Conservation (phyloP, 139 green algal genomes). For the Coccomyxa sp. region DNA sequence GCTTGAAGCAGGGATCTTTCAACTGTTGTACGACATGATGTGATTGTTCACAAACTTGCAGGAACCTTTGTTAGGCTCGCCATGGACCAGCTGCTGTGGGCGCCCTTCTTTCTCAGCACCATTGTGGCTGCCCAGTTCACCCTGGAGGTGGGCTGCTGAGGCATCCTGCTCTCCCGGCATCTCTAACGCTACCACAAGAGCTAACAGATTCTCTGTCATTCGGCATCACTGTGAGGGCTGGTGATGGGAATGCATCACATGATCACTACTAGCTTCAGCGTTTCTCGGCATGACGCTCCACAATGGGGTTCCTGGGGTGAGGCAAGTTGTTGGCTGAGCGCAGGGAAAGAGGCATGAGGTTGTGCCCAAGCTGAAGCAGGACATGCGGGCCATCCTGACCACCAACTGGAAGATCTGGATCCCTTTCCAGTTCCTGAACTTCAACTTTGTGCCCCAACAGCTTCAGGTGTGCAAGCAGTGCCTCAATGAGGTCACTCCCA, state of each 20-base stretch:
- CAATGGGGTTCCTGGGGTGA: too few relatives aligned
- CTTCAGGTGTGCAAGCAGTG: conserved; percentile 29
- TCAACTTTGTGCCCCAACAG: conserved; percentile 71
- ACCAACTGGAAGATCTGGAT: conserved; percentile 91
- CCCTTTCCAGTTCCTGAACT: conserved; percentile 89
- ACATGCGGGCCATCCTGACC: conserved; percentile 57
- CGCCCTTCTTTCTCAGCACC: conserved; percentile 78
- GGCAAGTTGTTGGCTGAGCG: conserved; percentile 5
- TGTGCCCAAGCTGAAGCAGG: conserved; percentile 64
- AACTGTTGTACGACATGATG: too few relatives aligned
- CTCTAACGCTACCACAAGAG: too few relatives aligned
- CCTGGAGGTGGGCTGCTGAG: conserved; percentile 29
- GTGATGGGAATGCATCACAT: too few relatives aligned
- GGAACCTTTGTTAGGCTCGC: conserved; percentile 45
- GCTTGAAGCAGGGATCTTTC: too few relatives aligned
- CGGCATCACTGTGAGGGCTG: too few relatives aligned
- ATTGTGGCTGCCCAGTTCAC: conserved; percentile 67
- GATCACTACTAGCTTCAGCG: too few relatives aligned
- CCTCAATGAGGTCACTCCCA: background rate
- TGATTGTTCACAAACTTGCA: too few relatives aligned
- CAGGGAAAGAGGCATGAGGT: conserved; percentile 68
- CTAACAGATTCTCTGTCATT: too few relatives aligned
- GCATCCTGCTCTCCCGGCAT: too few relatives aligned
- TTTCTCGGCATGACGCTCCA: too few relatives aligned
- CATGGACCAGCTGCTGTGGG: conserved; percentile 88